A percentile compares a stretch with the other conserved stretches of the same genome.
Conservation (phyloP, 1,284 basidiomycete genomes). For the Pholiota adiposa region DNA sequence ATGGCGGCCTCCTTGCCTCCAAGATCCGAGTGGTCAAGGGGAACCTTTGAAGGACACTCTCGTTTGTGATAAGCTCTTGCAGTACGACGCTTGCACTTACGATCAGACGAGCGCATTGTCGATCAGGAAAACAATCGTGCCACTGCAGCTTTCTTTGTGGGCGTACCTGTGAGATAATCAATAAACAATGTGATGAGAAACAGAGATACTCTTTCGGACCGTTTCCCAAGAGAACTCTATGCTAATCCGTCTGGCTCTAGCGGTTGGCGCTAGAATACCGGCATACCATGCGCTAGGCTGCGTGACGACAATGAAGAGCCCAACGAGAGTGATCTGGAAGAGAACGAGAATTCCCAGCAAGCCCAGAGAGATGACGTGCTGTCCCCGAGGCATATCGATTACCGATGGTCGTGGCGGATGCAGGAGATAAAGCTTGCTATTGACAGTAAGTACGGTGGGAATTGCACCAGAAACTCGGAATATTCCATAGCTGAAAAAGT, state of each 20-base stretch:
- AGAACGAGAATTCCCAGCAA: background rate
- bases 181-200: background rate
- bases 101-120: constrained; percentile 7
- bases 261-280: background rate
- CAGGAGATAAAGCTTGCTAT: background rate
- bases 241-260: background rate
- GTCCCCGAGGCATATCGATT: background rate
- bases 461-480: background rate
- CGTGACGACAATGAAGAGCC: background rate
- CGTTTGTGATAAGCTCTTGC: background rate
- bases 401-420: background rate
- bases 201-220: background rate
- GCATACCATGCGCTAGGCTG: background rate
- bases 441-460: background rate
- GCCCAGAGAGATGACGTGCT: background rate
- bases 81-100: background rate
- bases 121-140: constrained; percentile 5
- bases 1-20: background rate
- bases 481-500: background rate
- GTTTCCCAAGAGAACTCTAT: background rate
- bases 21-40: constrained; percentile 8
- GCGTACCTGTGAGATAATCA: background rate
- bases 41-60: background rate
- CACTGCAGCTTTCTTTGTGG: background rate
- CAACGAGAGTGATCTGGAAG: background rate